These are phyloP conservation scores for Phytophthora pseudosyringae DNA, from an alignment of 352 stramenopile genomes.

Conservation along the genomic window DNA sequence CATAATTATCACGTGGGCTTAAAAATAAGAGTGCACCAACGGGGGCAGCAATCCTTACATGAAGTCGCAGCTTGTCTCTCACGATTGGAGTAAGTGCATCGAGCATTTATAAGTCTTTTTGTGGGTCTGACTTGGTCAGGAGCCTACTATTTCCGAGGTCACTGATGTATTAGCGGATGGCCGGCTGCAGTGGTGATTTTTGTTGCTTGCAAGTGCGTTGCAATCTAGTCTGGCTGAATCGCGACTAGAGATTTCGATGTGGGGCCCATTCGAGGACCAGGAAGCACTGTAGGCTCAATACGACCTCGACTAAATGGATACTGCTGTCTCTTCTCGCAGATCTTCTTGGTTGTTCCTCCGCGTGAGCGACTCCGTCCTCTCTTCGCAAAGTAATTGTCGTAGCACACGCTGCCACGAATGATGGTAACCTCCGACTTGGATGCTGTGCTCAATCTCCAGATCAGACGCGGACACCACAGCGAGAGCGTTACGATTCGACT, in stretches of 20 bases:
- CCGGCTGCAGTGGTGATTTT: too few relatives aligned
- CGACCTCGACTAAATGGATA: too few relatives aligned
- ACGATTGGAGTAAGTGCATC: constrained; percentile 42
- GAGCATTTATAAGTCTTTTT: constrained; percentile 11
- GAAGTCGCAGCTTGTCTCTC: constrained; percentile 35
- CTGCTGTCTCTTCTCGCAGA: too few relatives aligned
- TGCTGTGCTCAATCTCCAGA: background rate
- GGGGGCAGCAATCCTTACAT: constrained; percentile 2
- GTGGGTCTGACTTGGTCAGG: too few relatives aligned
- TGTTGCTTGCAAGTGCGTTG: too few relatives aligned
- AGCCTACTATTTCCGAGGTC: too few relatives aligned
- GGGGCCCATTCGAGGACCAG: background rate
- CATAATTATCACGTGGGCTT: constrained; percentile 20
- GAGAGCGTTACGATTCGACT: background rate
- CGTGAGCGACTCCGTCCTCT: background rate
- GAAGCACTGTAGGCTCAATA: too few relatives aligned
- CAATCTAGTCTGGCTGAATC: background rate
- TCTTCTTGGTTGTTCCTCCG: background rate
- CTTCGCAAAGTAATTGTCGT: background rate
- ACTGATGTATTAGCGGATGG: too few relatives aligned
- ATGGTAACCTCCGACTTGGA: background rate
- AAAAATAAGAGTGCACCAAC: constrained; percentile 17
- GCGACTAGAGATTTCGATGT: background rate
- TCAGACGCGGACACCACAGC: constrained; percentile 1
- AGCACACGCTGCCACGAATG: background rate